Percentiles rank a stretch among this genome's conserved stretches.
Conservation (phyloP, 1,284 basidiomycete species). For the Cutaneotrichosporon cavernicola region DNA sequence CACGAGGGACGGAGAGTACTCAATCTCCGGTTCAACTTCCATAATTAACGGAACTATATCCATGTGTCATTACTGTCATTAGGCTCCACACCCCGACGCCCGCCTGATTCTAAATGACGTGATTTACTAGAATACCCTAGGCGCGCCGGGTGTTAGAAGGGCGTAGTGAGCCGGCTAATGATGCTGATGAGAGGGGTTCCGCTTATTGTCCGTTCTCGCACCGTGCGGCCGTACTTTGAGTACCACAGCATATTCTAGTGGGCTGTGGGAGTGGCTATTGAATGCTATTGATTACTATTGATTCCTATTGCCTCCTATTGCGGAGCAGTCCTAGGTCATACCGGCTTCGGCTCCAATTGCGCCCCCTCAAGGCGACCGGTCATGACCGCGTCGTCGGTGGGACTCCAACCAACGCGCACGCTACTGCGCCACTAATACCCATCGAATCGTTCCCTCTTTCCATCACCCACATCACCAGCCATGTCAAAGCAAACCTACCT, state of each 20-base stretch:
- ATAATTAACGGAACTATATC: not conserved
- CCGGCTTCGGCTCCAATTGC: not conserved
- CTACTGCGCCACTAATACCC: not conserved
- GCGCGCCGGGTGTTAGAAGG: too few species aligned
- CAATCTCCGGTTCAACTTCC: not conserved
- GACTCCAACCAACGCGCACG: not conserved
- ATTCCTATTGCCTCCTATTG: too few species aligned
- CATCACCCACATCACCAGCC: not conserved
- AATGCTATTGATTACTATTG: too few species aligned
- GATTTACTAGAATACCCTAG: not conserved
- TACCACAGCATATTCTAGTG: too few species aligned
- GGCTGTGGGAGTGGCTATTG: too few species aligned
- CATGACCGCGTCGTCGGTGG: not conserved
- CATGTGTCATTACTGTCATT: not conserved
- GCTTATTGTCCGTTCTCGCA: not conserved
- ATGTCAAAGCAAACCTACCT: conserved; percentile 34
- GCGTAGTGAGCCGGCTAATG: too few species aligned
- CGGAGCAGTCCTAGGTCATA: not conserved
- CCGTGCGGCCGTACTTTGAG: too few species aligned
- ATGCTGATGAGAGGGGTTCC: not conserved
- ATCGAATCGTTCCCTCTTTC: not conserved
- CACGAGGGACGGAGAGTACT: not conserved
- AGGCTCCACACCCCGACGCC: not conserved
- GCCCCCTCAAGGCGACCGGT: not conserved
- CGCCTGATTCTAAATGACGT: too few species aligned